Conservation (phyloP, 106 monocot genomes). For the Chionographis japonica region DNA sequence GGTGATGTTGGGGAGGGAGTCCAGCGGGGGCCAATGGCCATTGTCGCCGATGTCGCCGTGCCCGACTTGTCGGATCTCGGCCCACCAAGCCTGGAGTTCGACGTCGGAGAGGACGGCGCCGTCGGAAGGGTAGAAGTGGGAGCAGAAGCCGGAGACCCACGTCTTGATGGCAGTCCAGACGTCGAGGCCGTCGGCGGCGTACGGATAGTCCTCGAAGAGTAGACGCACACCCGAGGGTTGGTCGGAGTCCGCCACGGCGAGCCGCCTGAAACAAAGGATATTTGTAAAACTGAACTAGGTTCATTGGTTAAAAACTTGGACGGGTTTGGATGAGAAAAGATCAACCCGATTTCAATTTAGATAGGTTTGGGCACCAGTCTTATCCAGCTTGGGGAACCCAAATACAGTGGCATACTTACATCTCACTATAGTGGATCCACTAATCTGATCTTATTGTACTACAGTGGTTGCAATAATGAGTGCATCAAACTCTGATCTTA, state of each 20-base stretch:
- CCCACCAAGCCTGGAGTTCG: conserved; percentile 67
- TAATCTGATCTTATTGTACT: too few relatives aligned
- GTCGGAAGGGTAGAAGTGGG: conserved; percentile 37
- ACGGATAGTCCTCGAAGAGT: conserved; percentile 61
- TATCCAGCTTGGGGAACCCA: too few relatives aligned
- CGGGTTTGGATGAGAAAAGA: too few relatives aligned
- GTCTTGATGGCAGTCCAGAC: conserved; percentile 51
- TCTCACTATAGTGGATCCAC: too few relatives aligned
- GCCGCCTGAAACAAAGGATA: conserved; percentile 17
- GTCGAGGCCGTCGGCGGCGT: conserved; percentile 57
- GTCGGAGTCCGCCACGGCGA: conserved; percentile 27
- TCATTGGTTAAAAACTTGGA: background rate
- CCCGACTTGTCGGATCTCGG: conserved; percentile 38
- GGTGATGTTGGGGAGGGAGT: conserved; percentile 23
- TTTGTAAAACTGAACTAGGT: background rate
- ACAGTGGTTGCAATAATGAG: too few relatives aligned
- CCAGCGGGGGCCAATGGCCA: conserved; percentile 27
- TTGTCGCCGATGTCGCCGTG: conserved; percentile 42
- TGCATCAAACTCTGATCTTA: too few relatives aligned
- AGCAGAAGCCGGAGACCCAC: conserved; percentile 47
- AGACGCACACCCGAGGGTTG: conserved; percentile 33
- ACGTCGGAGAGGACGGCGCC: conserved; percentile 18
- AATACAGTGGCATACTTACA: too few relatives aligned
- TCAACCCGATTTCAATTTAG: too few relatives aligned
- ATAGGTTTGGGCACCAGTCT: too few relatives aligned